Evolutionary conservation across 208 protist species (phyloP).

Genomic region (Leishmania gerbilli): DNA sequence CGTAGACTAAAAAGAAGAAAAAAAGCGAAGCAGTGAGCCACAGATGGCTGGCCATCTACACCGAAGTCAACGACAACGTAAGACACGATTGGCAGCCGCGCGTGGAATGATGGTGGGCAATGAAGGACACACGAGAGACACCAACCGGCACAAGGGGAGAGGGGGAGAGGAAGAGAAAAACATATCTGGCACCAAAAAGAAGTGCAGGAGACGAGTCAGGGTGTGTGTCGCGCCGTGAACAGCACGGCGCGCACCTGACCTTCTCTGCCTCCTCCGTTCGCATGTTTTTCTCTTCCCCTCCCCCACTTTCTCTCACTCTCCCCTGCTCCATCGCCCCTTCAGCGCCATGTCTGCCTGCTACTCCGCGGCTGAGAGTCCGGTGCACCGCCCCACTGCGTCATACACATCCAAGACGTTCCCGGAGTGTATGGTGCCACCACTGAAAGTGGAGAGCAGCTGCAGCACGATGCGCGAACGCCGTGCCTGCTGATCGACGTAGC

Average conservation of each 20-base stretch:
- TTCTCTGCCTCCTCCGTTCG: not conserved
- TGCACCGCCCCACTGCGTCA: slow-evolving; percentile 53
- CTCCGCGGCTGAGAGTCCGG: slow-evolving; percentile 6
- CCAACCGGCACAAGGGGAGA: not conserved
- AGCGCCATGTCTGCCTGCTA: not conserved
- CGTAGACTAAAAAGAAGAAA: not conserved
- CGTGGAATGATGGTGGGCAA: not conserved
- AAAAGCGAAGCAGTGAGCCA: not conserved
- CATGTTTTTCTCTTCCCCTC: not conserved
- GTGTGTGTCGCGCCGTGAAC: not conserved
- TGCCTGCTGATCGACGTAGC: slow-evolving; percentile 54
- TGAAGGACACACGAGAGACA: not conserved
- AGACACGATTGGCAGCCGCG: not conserved
- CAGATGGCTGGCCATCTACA: not conserved
- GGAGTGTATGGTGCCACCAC: slow-evolving; percentile 47
- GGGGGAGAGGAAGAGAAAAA: not conserved
- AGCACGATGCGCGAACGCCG: slow-evolving; percentile 38
- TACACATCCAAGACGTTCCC: slow-evolving; percentile 69
- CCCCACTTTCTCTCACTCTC: not conserved
- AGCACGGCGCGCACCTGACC: not conserved
- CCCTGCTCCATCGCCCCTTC: not conserved
- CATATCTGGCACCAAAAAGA: not conserved
- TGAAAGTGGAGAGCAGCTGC: slow-evolving; percentile 44
- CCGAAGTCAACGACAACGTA: not conserved
- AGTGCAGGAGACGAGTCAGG: not conserved